A percentile compares a stretch with the other conserved stretches of the same genome.
phyloP scores from a whole-genome alignment of 1,284 basidiomycete species.

The Coniferiporia weirii region DNA sequence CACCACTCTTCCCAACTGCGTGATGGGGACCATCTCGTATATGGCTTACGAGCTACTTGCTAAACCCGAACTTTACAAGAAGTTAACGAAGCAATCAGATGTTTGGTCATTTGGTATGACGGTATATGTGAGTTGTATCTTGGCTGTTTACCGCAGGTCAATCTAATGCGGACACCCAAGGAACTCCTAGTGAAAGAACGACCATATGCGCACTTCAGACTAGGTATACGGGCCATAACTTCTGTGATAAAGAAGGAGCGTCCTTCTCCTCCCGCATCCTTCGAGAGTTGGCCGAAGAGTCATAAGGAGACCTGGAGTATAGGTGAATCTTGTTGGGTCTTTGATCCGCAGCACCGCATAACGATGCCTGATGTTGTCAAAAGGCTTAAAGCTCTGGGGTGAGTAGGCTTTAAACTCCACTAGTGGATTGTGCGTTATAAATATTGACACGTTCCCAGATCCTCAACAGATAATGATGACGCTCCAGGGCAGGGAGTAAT shows the following conservation, averaged over 20 bases:
- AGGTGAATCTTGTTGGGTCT: background rate
- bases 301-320: background rate
- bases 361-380: background rate
- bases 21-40: background rate
- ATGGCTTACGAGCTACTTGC: background rate
- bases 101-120: constrained; percentile 16
- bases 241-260: background rate
- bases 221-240: background rate
- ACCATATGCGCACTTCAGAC: background rate
- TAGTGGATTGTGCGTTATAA: too few relatives aligned
- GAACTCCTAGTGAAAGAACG: background rate
- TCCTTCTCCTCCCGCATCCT: background rate
- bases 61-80: background rate
- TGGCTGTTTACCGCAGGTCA: background rate
- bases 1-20: background rate
- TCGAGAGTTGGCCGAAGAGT: background rate
- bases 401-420: too few relatives aligned
- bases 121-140: background rate
- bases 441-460: too few relatives aligned
- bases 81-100: constrained; percentile 2
- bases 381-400: too few relatives aligned
- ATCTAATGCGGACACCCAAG: background rate
- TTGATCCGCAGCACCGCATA: background rate
- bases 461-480: too few relatives aligned
- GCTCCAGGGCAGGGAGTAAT: too few relatives aligned